Evolutionary conservation across 192 early-diverging fungal genomes (phyloP), one percentile per base, ranked within the genome.

Genomic region (Linderina pennispora): DNA sequence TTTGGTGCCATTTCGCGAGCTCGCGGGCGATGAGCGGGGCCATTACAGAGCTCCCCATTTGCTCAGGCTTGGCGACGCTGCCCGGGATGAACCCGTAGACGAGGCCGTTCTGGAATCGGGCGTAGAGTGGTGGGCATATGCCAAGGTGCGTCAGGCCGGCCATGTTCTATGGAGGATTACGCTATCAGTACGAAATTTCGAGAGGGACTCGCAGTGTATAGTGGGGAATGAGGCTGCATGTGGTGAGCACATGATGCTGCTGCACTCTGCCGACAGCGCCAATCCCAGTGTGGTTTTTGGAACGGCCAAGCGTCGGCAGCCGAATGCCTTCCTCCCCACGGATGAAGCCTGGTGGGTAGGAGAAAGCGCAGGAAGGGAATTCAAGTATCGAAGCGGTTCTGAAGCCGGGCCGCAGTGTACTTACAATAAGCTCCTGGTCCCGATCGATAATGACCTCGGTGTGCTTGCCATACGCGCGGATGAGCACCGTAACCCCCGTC

Each of bases 81-180:
- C 92, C 90, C 8, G 80, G 70, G 18, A 92, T 79, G 44, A 66
- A 98, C 3, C 94, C 94, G 62, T 98, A 95, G 17, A 94, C 83
- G 2, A 98, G 56, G 4, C 94, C 94, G 65, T 95, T 95, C n/a
- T 74, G 59, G 62, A 98, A 95, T 19, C 83, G 77, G 15, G 83
- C 91, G 58, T 91, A 87, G 0, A 95, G 56, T 16, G 82, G 81
- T 16, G 91, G 90, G 32, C 81, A 78, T 50, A 93, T 60, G 26
- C 80, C 80, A 32, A 78, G 69, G 23, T 70, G 57, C 17, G 88
- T 82, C 18, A 96, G 66, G 1, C 78, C 69, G 23, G 85, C 62
- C 71, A 96, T 83, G 50, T 92, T 96, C 88, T 92, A 52, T 40
- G 51, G 11, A 43, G 20, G 16, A 26, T 21, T 37, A 25, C 0